Base-by-base conservation (phyloP, 2,329 filamentous ascomycete genomes). In the Nigrospora sphaerica region DNA sequence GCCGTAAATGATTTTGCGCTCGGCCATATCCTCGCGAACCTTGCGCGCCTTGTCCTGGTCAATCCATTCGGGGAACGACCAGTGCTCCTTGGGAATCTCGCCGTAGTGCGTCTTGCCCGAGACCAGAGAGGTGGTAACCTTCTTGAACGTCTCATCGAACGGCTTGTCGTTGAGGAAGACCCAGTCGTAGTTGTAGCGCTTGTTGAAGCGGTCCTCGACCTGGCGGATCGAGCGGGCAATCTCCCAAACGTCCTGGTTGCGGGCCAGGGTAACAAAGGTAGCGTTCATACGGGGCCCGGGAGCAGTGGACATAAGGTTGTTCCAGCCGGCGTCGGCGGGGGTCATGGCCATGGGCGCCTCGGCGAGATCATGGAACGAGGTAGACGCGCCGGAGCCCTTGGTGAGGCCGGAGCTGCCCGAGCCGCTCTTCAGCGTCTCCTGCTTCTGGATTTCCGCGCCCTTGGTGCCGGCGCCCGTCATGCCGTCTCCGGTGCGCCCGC, bases 141-240 rank as follows among this genome's bases (percentile, higher is more conserved):
- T 92, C 69, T 91, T 97, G 77, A 98, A 98, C 11, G 82, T 83
- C 3, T 88, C 86, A 62, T 95, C 87, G 61, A 98, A 98, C 1
- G 90, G 88, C 65, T 91, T 82, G 64, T 98, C 93, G 69, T 98
- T 98, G 51, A 98, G 74, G 72, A 98, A 98, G 45, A 98, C 92
- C 95, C 95, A 98, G 65, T 97, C 92, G 70, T 98, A 98, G 73
- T 95, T 85, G 74, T 87, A 97, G 60, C 92, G 87, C 60, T 83
- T 82, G 73, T 98, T 98, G 81, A 98, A 98, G 62, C 93, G 88
- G 68, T 98, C 93, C 70, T 98, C 93, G 47, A 98, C 83, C 62
- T 95, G 88, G 47, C 93, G 88, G 62, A 98, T 98, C 12, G 91
- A 96, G 61, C 89, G 83, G 51, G 90, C 88, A 62, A 98, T 95